phyloP scores from a whole-genome alignment of 371 early-diverging fungal genomes.

The Lichtheimia hyalospora region DNA sequence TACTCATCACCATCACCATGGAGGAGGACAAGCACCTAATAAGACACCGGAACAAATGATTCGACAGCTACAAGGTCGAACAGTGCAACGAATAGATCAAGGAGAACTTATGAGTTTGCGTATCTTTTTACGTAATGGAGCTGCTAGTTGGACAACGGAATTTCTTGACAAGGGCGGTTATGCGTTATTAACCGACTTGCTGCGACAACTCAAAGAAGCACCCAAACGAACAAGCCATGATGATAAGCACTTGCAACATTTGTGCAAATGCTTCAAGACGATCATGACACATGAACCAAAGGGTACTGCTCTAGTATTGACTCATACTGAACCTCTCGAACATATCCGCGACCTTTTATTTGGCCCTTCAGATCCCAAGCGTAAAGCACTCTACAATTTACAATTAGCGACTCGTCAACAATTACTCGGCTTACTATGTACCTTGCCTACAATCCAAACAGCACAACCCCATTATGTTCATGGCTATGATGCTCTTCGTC shows the following conservation, averaged over 20 bases:
- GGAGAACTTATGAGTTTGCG: constrained; percentile 38
- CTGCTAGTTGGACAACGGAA: constrained; percentile 52
- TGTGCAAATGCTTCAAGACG: constrained; percentile 47
- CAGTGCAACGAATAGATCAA: constrained; percentile 5
- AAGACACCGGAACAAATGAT: not conserved
- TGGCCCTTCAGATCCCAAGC: constrained; percentile 38
- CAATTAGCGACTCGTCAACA: constrained; percentile 38
- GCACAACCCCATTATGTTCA: constrained; percentile 32
- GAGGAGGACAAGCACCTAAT: too few species aligned
- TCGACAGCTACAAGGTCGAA: not conserved
- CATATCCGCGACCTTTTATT: constrained; percentile 50
- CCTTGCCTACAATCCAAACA: constrained; percentile 42
- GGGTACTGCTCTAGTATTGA: constrained; percentile 39
- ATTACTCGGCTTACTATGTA: constrained; percentile 39
- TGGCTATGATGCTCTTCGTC: constrained; percentile 50
- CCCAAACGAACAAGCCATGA: constrained; percentile 39
- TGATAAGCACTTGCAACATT: constrained; percentile 38
- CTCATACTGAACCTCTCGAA: constrained; percentile 32
- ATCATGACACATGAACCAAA: constrained; percentile 49
- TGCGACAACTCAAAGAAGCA: constrained; percentile 43
- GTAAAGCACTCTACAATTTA: constrained; percentile 39
- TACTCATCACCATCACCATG: constrained; percentile 24
- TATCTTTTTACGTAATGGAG: constrained; percentile 43
- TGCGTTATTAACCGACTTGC: constrained; percentile 34
- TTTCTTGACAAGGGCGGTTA: constrained; percentile 47